These are phyloP conservation scores for Mycena crocata DNA, from an alignment of 768 basidiomycete genomes.

Conservation along the genomic window DNA sequence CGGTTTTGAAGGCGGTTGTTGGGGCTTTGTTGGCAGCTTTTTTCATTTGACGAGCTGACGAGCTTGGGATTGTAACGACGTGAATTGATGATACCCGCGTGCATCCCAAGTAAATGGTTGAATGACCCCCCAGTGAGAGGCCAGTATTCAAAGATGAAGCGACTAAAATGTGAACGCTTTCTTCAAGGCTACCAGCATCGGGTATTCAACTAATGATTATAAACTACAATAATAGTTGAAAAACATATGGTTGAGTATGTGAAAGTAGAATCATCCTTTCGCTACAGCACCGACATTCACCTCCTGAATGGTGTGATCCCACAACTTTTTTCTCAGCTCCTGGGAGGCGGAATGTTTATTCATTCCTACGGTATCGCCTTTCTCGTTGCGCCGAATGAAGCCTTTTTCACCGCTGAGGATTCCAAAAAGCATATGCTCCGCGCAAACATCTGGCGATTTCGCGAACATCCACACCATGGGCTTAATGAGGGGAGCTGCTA, in stretches of 20 bases:
- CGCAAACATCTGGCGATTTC: conserved; percentile 38
- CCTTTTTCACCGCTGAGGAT: not conserved
- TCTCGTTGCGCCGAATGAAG: not conserved
- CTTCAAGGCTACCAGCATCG: no score
- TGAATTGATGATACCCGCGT: no score
- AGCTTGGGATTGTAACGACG: not conserved
- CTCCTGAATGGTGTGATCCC: conserved; percentile 19
- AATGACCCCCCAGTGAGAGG: no score
- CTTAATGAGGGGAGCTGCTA: conserved; percentile 32
- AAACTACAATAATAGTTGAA: no score
- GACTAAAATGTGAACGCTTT: no score
- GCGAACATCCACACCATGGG: conserved; percentile 35
- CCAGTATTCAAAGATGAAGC: no score
- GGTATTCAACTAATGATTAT: no score
- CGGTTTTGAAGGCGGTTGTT: not conserved
- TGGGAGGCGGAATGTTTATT: not conserved
- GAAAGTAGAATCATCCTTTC: no score
- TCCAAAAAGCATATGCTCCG: conserved; percentile 39
- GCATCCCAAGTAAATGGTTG: no score
- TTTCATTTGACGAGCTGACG: not conserved
- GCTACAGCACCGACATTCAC: not conserved
- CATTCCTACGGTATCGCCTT: conserved; percentile 14
- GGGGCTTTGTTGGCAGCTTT: not conserved
- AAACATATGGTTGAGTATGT: no score
- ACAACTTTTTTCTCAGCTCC: conserved; percentile 10